Evolutionary conservation across 2,329 filamentous ascomycete genomes (phyloP), one percentile per base, ranked within the genome.

Genomic region (Diplodia scrobiculata): DNA sequence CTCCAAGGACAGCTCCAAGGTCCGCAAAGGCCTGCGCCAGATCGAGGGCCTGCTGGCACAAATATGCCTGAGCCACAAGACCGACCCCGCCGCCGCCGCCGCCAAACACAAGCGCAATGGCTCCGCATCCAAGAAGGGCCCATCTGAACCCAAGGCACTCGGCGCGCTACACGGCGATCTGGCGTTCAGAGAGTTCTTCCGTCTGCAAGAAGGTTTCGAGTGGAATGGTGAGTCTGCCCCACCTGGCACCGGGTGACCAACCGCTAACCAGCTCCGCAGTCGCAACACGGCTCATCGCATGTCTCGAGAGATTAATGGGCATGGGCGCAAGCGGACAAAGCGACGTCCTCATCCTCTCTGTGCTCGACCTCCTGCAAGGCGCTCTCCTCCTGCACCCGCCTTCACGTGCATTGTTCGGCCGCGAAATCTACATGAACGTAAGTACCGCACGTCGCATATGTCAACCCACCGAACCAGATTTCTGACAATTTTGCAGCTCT

Each of bases 171-270:
- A 86, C 60, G 86, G 89, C 69, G 95, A 98, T 77, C 91, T 91
- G 21, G 94, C 93, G 21, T 98, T 97, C 76, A 84, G 91, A 70
- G 92, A 97, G 78, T 98, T 98, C 82, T 97, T 97, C 82, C 92
- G 96, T 77, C 78, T 98, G 70, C 95, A 99, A 78, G 93, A 98
- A 75, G 91, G 93, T 2, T 99, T 99, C 75, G 92, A 98, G 80
- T 98, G 92, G 91, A 99, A 99, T 80, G 84, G 86, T 88, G 76
- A 67, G 80, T 66, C 36, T 2, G 25, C 62, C 21, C 32, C 63
- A 5, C 34, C 52, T 17, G 29, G 34, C n/a, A 11, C 63, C 41
- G 27, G 45, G 21, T 36, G 45, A 3, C 29, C 25, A 17, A 29
- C n/a, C n/a, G 38, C 64, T 66, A 45, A 66, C 47, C 6, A 14